These are phyloP conservation scores for Tuber umbilicatum DNA, from an alignment of 495 filamentous ascomycete species.

Conservation along the genomic window DNA sequence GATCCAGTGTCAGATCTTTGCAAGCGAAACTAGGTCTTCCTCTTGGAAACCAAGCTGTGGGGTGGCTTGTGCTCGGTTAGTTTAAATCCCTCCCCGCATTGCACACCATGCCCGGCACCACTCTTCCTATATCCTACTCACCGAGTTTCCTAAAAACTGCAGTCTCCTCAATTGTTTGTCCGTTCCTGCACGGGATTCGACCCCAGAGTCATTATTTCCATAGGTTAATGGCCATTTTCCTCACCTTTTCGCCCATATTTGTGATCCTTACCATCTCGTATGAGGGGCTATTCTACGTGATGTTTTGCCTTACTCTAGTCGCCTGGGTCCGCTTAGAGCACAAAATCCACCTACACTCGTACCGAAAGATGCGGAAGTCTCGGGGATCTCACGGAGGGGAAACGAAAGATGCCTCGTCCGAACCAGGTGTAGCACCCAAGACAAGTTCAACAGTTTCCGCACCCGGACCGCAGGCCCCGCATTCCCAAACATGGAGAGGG, in stretches of 20 bases:
- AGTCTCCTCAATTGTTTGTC: slow-evolving; percentile 72
- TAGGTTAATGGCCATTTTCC: slow-evolving; percentile 78
- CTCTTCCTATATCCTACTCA: slow-evolving; percentile 5
- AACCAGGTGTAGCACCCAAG: slow-evolving; percentile 31
- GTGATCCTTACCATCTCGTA: slow-evolving; percentile 96
- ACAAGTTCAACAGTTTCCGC: slow-evolving; percentile 37
- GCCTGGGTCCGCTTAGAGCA: slow-evolving; percentile 90
- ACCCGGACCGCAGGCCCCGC: slow-evolving; percentile 40
- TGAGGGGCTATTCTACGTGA: slow-evolving; percentile 93
- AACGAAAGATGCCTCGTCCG: slow-evolving; percentile 20
- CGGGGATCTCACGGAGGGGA: slow-evolving; percentile 31
- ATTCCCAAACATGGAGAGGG: slow-evolving; percentile 55
- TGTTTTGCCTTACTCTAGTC: slow-evolving; percentile 73
- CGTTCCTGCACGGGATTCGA: slow-evolving; percentile 70
- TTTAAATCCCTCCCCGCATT: slow-evolving; percentile 9
- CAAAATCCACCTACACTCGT: slow-evolving; percentile 54
- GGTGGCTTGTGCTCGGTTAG: slow-evolving; percentile 76
- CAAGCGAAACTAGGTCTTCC: slow-evolving; percentile 86
- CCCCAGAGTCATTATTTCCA: slow-evolving; percentile 88
- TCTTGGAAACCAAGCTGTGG: slow-evolving; percentile 77
- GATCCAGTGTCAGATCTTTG: slow-evolving; percentile 69
- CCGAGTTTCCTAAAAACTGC: background rate
- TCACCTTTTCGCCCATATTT: slow-evolving; percentile 88
- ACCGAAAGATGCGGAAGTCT: slow-evolving; percentile 30
- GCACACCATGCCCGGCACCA: slow-evolving; percentile 18